Evolutionary conservation across 345 rosid species (phyloP), one percentile per base, ranked within the genome.

Genomic region (Mercurialis annua): DNA sequence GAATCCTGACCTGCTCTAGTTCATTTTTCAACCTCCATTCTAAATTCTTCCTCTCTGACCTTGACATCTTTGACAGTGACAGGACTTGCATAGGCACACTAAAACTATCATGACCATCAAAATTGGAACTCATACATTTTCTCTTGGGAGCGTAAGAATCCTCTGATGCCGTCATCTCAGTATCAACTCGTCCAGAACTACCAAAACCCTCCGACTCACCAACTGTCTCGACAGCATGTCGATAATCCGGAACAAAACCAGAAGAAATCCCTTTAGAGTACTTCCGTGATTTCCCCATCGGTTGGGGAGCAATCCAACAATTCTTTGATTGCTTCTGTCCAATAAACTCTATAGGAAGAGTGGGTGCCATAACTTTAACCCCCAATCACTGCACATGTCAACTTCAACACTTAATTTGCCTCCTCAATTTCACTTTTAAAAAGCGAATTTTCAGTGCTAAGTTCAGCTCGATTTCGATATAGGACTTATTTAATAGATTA

Each of bases 201-300:
- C 93, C 93, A 73, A 78, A 79, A 11, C 86, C 96, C 75, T 87
- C 94, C 1, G 91, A 85, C 70, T 88, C 92, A 74, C 83, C 89
- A 46, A 79, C 83, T 4, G 88, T 82, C 50, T 75, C 90, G 56
- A 81, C 86, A 20, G 70, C 82, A 73, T 83, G 87, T 49, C 84
- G 60, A 62, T 79, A 85, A 63, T 83, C 90, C 0, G 87, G 87
- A 67, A 81, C 80, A 74, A 81, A 86, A 55, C 88, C 88, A 44
- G 91, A 78, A 47, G 87, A 76, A 54, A 60, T 84, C 66, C 88
- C 90, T 80, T 88, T 85, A 15, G 85, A 79, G 73, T 76, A 80
- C 73, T 88, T 83, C 68, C 83, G 71, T 6, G 90, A 86, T 78
- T 92, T 92, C 59, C 88, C 90, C 94, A 86, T 88, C 62, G 51